Evolutionary conservation across 2,329 filamentous ascomycete species (phyloP).

Genomic region (Beauveria sp.): DNA sequence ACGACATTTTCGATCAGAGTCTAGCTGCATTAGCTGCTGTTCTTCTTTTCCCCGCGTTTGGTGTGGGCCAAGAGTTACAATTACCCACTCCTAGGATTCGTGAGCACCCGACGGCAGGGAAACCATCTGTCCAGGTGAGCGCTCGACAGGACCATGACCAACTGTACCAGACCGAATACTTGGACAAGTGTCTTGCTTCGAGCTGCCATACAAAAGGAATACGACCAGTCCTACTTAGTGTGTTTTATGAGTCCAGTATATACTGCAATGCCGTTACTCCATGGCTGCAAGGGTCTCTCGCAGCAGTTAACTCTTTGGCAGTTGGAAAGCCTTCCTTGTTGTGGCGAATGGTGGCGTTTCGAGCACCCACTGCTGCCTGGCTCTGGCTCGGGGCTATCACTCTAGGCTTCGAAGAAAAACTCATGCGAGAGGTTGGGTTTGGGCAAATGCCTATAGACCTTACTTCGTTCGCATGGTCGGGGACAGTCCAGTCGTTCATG

Average conservation of each 20-base stretch:
- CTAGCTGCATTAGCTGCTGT: neutral
- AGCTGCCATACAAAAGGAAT: constrained; percentile 20
- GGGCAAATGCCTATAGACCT: constrained; percentile 21
- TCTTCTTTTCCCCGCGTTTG: neutral
- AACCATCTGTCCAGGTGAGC: neutral
- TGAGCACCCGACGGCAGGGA: neutral
- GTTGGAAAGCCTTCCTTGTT: constrained; percentile 13
- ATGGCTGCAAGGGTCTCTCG: constrained; percentile 22
- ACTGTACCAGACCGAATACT: neutral
- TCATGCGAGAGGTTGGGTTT: constrained; percentile 16
- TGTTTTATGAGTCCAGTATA: constrained; percentile 21
- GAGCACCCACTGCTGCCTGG: neutral
- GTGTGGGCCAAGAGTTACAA: neutral
- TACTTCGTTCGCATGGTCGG: constrained; percentile 21
- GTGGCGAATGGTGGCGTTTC: constrained; percentile 20
- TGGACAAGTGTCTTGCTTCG: constrained; percentile 19
- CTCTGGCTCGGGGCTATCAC: constrained; percentile 21
- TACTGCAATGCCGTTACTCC: constrained; percentile 22
- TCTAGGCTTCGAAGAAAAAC: constrained; percentile 14
- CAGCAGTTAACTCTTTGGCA: constrained; percentile 17
- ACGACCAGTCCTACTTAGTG: constrained; percentile 18
- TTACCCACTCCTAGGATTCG: neutral
- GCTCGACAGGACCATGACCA: neutral
- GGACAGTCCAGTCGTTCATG: constrained; percentile 20
- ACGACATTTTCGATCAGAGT: neutral